Conservation (phyloP, 2,329 filamentous ascomycete genomes). For the Botryotinia calthae region DNA sequence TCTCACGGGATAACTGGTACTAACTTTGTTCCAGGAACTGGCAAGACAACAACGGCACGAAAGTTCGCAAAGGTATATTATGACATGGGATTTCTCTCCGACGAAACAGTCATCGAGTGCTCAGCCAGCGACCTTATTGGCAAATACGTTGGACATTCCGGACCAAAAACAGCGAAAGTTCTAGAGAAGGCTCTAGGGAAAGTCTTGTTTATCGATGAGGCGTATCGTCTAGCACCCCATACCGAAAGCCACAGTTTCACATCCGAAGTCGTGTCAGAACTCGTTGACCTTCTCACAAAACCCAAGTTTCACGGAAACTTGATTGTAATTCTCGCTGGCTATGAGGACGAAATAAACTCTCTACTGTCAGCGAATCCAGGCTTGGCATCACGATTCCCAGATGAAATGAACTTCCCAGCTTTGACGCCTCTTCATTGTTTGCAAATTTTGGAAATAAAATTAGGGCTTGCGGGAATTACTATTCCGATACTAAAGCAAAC, state of each 20-base stretch:
- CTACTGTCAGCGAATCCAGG: slow-evolving; percentile 52
- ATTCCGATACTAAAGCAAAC: slow-evolving; percentile 5
- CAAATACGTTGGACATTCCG: slow-evolving; percentile 66
- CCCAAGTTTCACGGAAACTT: slow-evolving; percentile 48
- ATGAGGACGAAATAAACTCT: slow-evolving; percentile 51
- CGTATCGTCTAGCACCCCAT: slow-evolving; percentile 37
- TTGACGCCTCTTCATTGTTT: slow-evolving; percentile 23
- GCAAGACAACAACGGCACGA: slow-evolving; percentile 68
- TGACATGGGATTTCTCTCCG: slow-evolving; percentile 65
- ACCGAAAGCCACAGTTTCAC: slow-evolving; percentile 61
- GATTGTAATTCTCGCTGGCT: slow-evolving; percentile 54
- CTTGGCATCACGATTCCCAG: slow-evolving; percentile 51
- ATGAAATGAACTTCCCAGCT: slow-evolving; percentile 39
- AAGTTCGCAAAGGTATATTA: slow-evolving; percentile 74
- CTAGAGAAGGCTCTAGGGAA: slow-evolving; percentile 14
- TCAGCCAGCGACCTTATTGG: slow-evolving; percentile 67
- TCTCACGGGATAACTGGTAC: too few species aligned
- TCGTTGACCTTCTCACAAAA: slow-evolving; percentile 50
- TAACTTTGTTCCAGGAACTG: slow-evolving; percentile 47
- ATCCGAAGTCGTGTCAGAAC: slow-evolving; percentile 74
- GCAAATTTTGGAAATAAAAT: slow-evolving; percentile 21
- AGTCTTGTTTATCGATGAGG: slow-evolving; percentile 15
- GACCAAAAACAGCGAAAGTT: slow-evolving; percentile 2
- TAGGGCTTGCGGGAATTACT: slow-evolving; percentile 19
- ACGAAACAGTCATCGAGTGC: slow-evolving; percentile 58